Conservation (phyloP, 108 stramenopile genomes). For the Craspedostauros australis region DNA sequence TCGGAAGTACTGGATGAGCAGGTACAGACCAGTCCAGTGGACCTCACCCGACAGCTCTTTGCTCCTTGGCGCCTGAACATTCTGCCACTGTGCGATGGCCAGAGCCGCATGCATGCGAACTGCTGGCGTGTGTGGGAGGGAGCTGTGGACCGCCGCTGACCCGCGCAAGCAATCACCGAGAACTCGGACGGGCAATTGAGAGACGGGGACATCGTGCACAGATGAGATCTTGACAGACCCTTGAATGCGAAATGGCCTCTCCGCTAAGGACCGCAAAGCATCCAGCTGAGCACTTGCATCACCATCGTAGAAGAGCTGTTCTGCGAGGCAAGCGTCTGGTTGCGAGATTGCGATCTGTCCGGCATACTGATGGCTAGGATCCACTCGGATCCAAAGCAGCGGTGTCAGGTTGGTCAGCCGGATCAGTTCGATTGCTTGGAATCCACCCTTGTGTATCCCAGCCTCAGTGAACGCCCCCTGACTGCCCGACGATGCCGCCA, state of each 20-base stretch:
- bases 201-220: constrained; percentile 69
- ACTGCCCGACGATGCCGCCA: constrained; percentile 11
- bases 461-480: constrained; percentile 57
- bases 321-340: constrained; percentile 82
- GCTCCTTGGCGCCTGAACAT: constrained; percentile 74
- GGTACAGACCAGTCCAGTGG: constrained; percentile 70
- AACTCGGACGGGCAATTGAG: constrained; percentile 77
- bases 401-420: constrained; percentile 82
- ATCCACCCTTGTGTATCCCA: constrained; percentile 66
- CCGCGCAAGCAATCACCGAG: constrained; percentile 81
- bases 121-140: constrained; percentile 77
- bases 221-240: constrained; percentile 59
- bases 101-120: constrained; percentile 76
- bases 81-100: constrained; percentile 87
- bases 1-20: constrained; percentile 77
- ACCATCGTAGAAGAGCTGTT: constrained; percentile 83
- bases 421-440: constrained; percentile 82
- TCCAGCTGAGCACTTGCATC: constrained; percentile 80
- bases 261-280: constrained; percentile 70
- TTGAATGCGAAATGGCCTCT: constrained; percentile 78
- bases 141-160: constrained; percentile 70
- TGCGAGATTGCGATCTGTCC: constrained; percentile 71
- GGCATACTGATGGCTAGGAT: constrained; percentile 73
- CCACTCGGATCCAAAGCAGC: constrained; percentile 79
- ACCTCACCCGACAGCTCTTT: constrained; percentile 51